Evolutionary conservation across 148 eudicot species (phyloP).

Genomic region (Oxyria digyna): DNA sequence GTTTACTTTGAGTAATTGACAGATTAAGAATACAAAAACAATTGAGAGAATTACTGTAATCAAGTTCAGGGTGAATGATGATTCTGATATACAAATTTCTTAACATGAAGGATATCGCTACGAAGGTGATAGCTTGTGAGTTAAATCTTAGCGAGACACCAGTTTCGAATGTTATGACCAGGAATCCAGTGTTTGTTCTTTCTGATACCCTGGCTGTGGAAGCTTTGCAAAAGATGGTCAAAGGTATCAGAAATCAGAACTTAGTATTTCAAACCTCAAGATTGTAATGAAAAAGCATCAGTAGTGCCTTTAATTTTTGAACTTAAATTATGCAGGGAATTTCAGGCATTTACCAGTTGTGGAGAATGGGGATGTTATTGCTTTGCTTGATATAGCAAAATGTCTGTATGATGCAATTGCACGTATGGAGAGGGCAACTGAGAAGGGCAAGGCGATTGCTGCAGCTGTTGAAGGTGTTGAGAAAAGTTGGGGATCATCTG

Average conservation of each 20-base stretch:
- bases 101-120: slow-evolving; percentile 66
- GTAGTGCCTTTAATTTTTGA: background rate
- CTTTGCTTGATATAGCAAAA: slow-evolving; percentile 87
- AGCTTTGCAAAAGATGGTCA: slow-evolving; percentile 95
- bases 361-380: slow-evolving; percentile 86
- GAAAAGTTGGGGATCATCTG: slow-evolving; percentile 76
- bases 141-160: slow-evolving; percentile 78
- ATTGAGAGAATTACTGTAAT: background rate
- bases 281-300: background rate
- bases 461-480: slow-evolving; percentile 96
- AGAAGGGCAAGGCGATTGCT: slow-evolving; percentile 93
- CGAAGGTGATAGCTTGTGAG: slow-evolving; percentile 74
- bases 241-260: slow-evolving; percentile 35
- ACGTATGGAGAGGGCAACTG: slow-evolving; percentile 91
- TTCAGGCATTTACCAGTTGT: slow-evolving; percentile 97
- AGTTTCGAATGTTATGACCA: slow-evolving; percentile 91
- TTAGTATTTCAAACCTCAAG: background rate
- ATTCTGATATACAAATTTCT: slow-evolving; percentile 9
- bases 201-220: slow-evolving; percentile 91
- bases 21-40: background rate
- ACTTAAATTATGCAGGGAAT: slow-evolving; percentile 41
- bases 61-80: background rate
- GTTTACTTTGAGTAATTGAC: too few relatives aligned
- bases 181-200: slow-evolving; percentile 87
- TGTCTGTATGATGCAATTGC: slow-evolving; percentile 93